A percentile compares a stretch with the other conserved stretches of the same genome.
Conservation (phyloP, 2,329 filamentous ascomycete genomes). For the Fusarium decemcellulare region DNA sequence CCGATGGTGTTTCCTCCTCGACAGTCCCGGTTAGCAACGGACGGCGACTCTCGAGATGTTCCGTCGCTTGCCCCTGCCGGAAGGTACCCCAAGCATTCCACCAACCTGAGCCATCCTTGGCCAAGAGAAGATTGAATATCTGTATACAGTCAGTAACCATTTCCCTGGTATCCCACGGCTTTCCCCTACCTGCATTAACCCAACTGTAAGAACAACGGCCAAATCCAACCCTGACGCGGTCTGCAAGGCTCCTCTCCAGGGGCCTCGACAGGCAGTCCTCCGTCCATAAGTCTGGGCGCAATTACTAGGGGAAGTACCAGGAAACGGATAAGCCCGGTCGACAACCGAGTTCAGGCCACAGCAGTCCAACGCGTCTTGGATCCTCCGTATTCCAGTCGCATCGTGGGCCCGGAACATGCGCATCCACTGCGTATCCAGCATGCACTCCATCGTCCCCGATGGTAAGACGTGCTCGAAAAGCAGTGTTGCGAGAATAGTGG, state of each 20-base stretch:
- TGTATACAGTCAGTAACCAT: slow-evolving; percentile 24
- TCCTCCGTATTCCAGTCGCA: slow-evolving; percentile 63
- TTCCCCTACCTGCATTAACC: slow-evolving; percentile 67
- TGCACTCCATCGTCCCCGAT: slow-evolving; percentile 60
- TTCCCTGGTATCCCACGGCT: neutral
- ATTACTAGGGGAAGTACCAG: slow-evolving; percentile 45
- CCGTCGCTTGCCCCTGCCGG: slow-evolving; percentile 6
- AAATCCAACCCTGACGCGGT: slow-evolving; percentile 69
- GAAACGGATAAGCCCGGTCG: slow-evolving; percentile 77
- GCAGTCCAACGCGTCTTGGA: slow-evolving; percentile 77
- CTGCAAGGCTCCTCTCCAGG: slow-evolving; percentile 71
- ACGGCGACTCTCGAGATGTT: slow-evolving; percentile 36
- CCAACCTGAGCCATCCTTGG: slow-evolving; percentile 49
- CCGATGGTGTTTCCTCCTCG: slow-evolving; percentile 35
- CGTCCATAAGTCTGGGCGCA: slow-evolving; percentile 65
- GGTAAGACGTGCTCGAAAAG: slow-evolving; percentile 54
- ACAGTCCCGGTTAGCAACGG: slow-evolving; percentile 50
- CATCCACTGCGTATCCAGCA: slow-evolving; percentile 70
- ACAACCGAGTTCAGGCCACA: slow-evolving; percentile 72
- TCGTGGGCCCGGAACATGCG: slow-evolving; percentile 67
- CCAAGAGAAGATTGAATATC: slow-evolving; percentile 51
- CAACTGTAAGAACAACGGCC: slow-evolving; percentile 66
- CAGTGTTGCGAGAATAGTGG: slow-evolving; percentile 61
- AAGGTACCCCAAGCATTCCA: slow-evolving; percentile 47
- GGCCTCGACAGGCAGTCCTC: slow-evolving; percentile 61